A percentile compares a stretch with the other conserved stretches of the same genome.
Evolutionary conservation across 1,284 basidiomycete species (phyloP).

Genomic region (Cryptococcus wingfieldii): DNA sequence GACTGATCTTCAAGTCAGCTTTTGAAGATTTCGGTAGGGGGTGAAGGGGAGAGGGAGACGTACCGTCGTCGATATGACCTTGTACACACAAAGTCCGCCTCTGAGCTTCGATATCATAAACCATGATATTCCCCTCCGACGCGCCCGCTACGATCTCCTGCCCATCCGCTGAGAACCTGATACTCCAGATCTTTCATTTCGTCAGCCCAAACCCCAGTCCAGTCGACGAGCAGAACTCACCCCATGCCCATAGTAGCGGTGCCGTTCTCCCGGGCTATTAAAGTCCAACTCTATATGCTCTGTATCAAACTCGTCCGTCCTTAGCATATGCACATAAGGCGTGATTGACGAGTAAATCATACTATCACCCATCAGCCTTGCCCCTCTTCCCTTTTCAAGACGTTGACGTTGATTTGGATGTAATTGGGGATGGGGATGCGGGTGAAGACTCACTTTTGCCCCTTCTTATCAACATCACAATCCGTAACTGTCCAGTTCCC

Average conservation of each 20-base stretch:
- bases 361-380: conserved; percentile 49
- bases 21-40: neutral
- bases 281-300: conserved; percentile 73
- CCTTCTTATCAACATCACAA: conserved; percentile 85
- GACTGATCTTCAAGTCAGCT: conserved; percentile 50
- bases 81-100: conserved; percentile 73
- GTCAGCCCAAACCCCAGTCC: neutral
- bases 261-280: conserved; percentile 49
- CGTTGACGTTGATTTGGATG: neutral
- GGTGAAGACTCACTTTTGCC: conserved; percentile 61
- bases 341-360: conserved; percentile 89
- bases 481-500: conserved; percentile 92
- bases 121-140: conserved; percentile 52
- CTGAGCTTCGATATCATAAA: conserved; percentile 83
- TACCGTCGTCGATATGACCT: conserved; percentile 74
- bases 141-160: conserved; percentile 72
- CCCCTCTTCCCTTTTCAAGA: neutral
- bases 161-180: conserved; percentile 92
- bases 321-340: conserved; percentile 78
- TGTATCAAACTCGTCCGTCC: conserved; percentile 65
- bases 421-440: neutral
- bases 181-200: conserved; percentile 68
- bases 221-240: conserved; percentile 18
- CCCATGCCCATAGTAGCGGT: conserved; percentile 56
- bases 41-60: neutral